phyloP scores from a whole-genome alignment of 257 asterid species.

The Rhazya stricta region DNA sequence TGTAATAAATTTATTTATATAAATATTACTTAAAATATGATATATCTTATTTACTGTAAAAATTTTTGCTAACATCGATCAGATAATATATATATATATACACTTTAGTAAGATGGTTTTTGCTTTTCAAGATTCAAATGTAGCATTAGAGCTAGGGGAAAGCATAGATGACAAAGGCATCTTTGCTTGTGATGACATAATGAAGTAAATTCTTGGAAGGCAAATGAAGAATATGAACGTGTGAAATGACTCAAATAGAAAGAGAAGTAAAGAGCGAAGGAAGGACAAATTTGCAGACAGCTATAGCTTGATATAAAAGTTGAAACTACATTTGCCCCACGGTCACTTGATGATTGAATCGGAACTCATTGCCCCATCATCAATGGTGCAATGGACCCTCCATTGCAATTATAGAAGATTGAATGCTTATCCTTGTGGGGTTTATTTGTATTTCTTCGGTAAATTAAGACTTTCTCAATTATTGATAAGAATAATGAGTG shows the following conservation, averaged over 20 bases:
- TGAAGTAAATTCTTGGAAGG: not conserved
- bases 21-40: too few species aligned
- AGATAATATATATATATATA: not conserved
- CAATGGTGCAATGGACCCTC: not conserved
- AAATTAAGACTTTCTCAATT: too few species aligned
- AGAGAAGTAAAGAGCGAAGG: constrained; percentile 13
- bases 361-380: not conserved
- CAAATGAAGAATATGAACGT: not conserved
- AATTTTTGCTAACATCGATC: not conserved
- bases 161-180: not conserved
- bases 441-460: too few species aligned
- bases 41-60: too few species aligned
- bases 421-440: not conserved
- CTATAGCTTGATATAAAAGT: constrained; percentile 13
- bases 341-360: not conserved
- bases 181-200: not conserved
- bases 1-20: too few species aligned
- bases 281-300: constrained; percentile 19
- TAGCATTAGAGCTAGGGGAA: not conserved
- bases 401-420: constrained; percentile 8
- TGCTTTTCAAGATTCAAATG: not conserved
- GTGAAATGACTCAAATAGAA: not conserved
- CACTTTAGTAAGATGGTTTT: not conserved
- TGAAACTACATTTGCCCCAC: constrained; percentile 4
- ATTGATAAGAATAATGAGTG: too few species aligned